These are phyloP conservation scores for Kwoniella dendrophila DNA, from an alignment of 768 basidiomycete species.

Conservation along the genomic window DNA sequence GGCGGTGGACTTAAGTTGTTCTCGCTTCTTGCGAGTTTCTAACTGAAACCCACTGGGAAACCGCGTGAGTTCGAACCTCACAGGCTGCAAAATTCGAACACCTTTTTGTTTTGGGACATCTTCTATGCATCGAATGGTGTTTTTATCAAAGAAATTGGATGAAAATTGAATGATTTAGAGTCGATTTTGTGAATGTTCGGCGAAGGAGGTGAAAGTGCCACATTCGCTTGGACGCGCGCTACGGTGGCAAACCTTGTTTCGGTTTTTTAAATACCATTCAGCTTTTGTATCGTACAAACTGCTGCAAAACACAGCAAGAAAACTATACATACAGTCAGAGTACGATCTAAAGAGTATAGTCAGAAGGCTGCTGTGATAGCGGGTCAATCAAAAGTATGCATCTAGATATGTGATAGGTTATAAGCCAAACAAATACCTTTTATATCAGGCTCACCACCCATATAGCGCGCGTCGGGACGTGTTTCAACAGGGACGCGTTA, in stretches of 20 bases:
- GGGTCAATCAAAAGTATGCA: too few relatives aligned
- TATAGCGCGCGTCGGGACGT: conserved; percentile 8
- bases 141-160: neutral
- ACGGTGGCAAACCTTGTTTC: too few relatives aligned
- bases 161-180: neutral
- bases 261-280: too few relatives aligned
- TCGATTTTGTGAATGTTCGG: neutral
- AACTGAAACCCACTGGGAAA: conserved; percentile 13
- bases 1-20: conserved; percentile 29
- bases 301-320: too few relatives aligned
- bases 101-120: neutral
- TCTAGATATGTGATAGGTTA: too few relatives aligned
- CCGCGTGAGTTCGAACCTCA: conserved; percentile 17
- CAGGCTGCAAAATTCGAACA: neutral
- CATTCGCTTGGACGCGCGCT: too few relatives aligned
- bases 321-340: too few relatives aligned
- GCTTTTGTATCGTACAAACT: too few relatives aligned
- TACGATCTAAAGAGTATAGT: too few relatives aligned
- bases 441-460: conserved; percentile 61
- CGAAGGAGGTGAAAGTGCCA: conserved; percentile 1
- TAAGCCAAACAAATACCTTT: conserved; percentile 94
- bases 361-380: too few relatives aligned
- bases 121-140: neutral
- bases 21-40: neutral
- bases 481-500: conserved; percentile 6